Percentiles rank a stretch among this genome's conserved stretches.
Conservation (phyloP, 1,284 basidiomycete species). For the Trichosporon asahii region DNA sequence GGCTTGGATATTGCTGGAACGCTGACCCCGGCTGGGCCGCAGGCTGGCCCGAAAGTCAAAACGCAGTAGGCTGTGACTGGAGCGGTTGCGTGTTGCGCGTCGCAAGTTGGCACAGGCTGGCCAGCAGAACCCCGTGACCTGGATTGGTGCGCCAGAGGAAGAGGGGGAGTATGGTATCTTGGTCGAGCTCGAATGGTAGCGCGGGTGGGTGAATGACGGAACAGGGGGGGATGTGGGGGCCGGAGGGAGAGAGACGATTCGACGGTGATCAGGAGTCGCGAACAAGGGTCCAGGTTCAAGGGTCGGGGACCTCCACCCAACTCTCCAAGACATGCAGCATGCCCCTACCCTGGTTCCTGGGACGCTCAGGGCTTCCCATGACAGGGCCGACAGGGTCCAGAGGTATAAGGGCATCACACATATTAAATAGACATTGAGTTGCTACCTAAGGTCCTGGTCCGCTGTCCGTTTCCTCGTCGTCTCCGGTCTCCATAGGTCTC, state of each 20-base stretch:
- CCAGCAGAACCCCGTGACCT: neutral
- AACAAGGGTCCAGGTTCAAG: neutral
- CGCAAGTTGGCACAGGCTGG: neutral
- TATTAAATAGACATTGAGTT: conserved; percentile 11
- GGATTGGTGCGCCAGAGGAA: neutral
- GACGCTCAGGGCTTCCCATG: neutral
- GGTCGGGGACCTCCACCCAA: neutral
- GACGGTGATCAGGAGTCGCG: conserved; percentile 2
- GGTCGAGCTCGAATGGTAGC: neutral
- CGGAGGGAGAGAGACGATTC: neutral
- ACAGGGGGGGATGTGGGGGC: no score
- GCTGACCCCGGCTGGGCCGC: neutral
- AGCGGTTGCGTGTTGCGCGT: neutral
- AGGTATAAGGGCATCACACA: conserved; percentile 10
- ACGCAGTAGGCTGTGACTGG: neutral
- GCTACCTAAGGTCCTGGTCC: conserved; percentile 5
- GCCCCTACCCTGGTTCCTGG: conserved; percentile 3
- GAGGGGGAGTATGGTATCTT: neutral
- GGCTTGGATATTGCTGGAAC: no score
- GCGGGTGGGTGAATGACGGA: no score
- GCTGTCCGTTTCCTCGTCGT: neutral
- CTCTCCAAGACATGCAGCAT: conserved; percentile 1
- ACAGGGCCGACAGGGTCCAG: neutral
- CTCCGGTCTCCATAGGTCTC: neutral
- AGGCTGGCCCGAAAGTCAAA: neutral